Base-by-base conservation (phyloP, 768 basidiomycete species). In the Calocybe indica region DNA sequence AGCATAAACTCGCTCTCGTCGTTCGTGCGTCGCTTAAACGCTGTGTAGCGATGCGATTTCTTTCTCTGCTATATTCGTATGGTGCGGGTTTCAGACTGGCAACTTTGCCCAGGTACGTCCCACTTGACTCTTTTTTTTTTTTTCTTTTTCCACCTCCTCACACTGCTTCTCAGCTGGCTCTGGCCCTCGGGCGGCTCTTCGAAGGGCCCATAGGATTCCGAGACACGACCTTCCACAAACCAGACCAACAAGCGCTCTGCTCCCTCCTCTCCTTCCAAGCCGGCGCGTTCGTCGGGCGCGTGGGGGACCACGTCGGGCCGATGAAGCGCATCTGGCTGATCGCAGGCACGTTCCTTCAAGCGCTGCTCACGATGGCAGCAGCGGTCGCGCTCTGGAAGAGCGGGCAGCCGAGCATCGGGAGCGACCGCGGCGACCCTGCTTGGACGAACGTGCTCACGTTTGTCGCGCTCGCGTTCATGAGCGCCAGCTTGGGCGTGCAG, bases 71-170 rank as follows among this genome's bases (percentile, higher is more conserved):
- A 70, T 88, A 40, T 91, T 82, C 62, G 79, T 91, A 9, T 92
- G 89, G 87, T 86, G 83, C 62, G 88, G 83, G 10, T 91, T 90
- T 64, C 88, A 91, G 63, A 90, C 88, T 0, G 88, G 85, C 44
- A 88, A 88, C 59, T 79, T 80, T 53, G 73, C 79, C 7, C 83
- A 85, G 70, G 82, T 83, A 55, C 48, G 66, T 55, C 15, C 15
- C 44, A n/a, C n/a, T n/a, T n/a, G n/a, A n/a, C n/a, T n/a, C n/a
- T n/a, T n/a, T n/a, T 5, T 52, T n/a, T n/a, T n/a, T n/a, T n/a
- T n/a, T n/a, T n/a, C n/a, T n/a, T n/a, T n/a, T n/a, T n/a, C n/a
- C n/a, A 40, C 31, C 40, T 30, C 38, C 35, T 34, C 13, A 8
- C 32, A 32, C 40, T 12, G 30, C 7, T 40, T 29, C 45, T 51